Evolutionary conservation across 257 asterid genomes (phyloP).

Genomic region (Coffea eugenioides): DNA sequence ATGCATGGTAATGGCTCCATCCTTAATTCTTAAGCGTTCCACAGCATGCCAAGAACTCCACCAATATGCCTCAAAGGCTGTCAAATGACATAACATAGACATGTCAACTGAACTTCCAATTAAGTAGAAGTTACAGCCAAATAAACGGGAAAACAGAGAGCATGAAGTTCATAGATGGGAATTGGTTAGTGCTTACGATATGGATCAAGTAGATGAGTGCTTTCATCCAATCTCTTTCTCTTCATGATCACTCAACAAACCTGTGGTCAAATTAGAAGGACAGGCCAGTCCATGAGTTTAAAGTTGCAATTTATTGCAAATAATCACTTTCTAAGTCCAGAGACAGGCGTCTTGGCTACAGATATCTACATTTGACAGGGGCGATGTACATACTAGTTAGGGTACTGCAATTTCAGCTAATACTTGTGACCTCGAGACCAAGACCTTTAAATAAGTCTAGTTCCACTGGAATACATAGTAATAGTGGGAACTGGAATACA

Average conservation of each 20-base stretch:
- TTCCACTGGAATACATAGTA: too few species aligned
- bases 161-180: background rate
- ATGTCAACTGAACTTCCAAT: background rate
- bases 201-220: constrained; percentile 53
- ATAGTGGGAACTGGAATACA: too few species aligned
- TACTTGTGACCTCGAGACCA: background rate
- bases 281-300: background rate
- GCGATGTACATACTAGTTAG: background rate
- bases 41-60: constrained; percentile 69
- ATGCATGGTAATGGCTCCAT: constrained; percentile 48
- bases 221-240: constrained; percentile 59
- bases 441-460: background rate
- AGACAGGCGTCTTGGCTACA: background rate
- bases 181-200: constrained; percentile 52
- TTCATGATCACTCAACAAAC: constrained; percentile 44
- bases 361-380: background rate
- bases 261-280: background rate
- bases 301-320: constrained; percentile 24
- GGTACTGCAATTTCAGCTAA: background rate
- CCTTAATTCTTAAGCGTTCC: constrained; percentile 50
- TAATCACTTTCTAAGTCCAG: background rate
- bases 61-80: constrained; percentile 90
- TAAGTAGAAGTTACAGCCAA: background rate
- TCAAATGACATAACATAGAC: constrained; percentile 15
- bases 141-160: constrained; percentile 1